Evolutionary conservation across 192 early-diverging fungal genomes (phyloP).

Genomic region (Coemansia umbellata): DNA sequence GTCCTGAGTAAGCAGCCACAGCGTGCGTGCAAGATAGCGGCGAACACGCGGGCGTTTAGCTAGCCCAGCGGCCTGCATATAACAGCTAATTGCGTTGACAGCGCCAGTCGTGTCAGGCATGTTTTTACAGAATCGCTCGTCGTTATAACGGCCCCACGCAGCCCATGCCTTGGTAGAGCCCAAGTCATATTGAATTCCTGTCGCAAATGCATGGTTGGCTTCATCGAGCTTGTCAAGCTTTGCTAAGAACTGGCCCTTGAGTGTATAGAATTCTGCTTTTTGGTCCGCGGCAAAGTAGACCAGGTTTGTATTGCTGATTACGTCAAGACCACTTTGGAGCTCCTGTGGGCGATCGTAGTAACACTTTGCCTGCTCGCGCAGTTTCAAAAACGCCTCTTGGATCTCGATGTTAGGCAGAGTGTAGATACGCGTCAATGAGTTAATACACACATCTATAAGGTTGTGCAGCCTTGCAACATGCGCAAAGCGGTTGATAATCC

Average conservation of each 20-base stretch:
- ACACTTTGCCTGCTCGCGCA: conserved; percentile 98
- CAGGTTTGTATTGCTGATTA: conserved; percentile 99
- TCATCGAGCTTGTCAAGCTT: conserved; percentile 82
- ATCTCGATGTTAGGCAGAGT: conserved; percentile 99
- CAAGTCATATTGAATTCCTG: conserved; percentile 85
- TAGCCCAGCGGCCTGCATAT: conserved; percentile 89
- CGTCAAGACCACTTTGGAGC: conserved; percentile 88
- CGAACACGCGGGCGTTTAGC: conserved; percentile 83
- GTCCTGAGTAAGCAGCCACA: conserved; percentile 92
- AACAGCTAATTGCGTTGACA: conserved; percentile 89
- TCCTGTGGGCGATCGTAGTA: conserved; percentile 88
- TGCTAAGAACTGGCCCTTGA: conserved; percentile 93
- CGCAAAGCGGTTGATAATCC: conserved; percentile 99
- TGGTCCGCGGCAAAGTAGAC: conserved; percentile 89
- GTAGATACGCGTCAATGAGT: conserved; percentile 92
- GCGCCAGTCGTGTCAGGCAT: conserved; percentile 79
- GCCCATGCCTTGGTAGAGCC: conserved; percentile 94
- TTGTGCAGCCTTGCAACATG: conserved; percentile 93
- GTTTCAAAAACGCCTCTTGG: conserved; percentile 95
- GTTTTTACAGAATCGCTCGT: conserved; percentile 80
- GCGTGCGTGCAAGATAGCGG: conserved; percentile 86
- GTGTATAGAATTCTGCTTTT: conserved; percentile 96
- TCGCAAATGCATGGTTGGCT: conserved; percentile 86
- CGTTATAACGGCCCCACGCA: conserved; percentile 93
- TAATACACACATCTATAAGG: conserved; percentile 92